Evolutionary conservation across 805 yeast genomes (phyloP).

Genomic region (Wickerhamiella musiphila): DNA sequence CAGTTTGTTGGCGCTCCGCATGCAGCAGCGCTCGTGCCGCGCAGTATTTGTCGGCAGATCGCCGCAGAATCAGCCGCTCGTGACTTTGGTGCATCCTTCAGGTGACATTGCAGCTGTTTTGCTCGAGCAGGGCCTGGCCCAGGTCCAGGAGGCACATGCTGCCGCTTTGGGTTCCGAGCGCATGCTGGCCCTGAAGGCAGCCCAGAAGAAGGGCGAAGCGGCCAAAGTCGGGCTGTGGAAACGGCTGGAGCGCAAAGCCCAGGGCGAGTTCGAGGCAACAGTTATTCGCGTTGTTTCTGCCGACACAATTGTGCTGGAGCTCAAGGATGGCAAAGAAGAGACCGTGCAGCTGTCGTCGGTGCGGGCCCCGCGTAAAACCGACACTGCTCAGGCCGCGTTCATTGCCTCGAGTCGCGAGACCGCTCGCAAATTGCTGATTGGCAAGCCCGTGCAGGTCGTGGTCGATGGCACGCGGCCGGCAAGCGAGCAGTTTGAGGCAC

Average conservation of each 20-base stretch:
- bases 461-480: conserved; percentile 50
- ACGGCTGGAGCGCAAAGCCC: conserved; percentile 17
- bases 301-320: conserved; percentile 44
- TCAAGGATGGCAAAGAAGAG: conserved; percentile 29
- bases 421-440: conserved; percentile 49
- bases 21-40: conserved; percentile 43
- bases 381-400: conserved; percentile 36
- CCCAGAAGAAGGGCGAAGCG: conserved; percentile 44
- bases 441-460: conserved; percentile 44
- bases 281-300: conserved; percentile 47
- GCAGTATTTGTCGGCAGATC: conserved; percentile 43
- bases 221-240: conserved; percentile 44
- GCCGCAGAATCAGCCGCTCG: conserved; percentile 26
- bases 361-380: conserved; percentile 55
- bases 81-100: conserved; percentile 48
- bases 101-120: conserved; percentile 59
- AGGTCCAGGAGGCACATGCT: conserved; percentile 69
- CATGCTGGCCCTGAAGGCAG: conserved; percentile 44
- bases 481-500: conserved; percentile 42
- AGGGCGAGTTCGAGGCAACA: conserved; percentile 28
- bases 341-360: conserved; percentile 64
- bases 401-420: conserved; percentile 57
- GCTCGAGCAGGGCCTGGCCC: conserved; percentile 53
- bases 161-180: conserved; percentile 42
- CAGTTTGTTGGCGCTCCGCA: conserved; percentile 41